Percentiles rank a stretch among this genome's conserved stretches.
Conservation (phyloP, 208 protist species). For the Leishmania tropica region DNA sequence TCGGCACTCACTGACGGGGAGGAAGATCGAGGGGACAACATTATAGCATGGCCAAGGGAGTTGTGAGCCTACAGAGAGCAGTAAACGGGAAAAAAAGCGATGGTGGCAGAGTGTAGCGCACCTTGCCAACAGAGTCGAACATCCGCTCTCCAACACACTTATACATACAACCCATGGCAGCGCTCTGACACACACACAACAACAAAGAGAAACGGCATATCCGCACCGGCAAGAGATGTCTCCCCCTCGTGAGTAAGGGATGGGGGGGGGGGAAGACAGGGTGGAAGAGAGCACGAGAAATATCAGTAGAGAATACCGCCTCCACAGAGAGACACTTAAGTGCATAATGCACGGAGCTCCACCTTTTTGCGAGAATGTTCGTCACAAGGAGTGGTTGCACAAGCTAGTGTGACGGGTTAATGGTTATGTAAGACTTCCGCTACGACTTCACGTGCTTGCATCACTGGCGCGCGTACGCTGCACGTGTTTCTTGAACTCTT, state of each 20-base stretch:
- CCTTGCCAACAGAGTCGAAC: not conserved
- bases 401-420: not conserved
- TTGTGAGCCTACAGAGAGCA: not conserved
- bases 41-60: not conserved
- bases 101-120: not conserved
- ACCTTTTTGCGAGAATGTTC: too few relatives aligned
- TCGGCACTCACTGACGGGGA: not conserved
- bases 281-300: not conserved
- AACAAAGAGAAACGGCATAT: not conserved
- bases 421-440: not conserved
- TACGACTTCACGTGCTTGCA: not conserved
- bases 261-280: not conserved
- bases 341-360: not conserved
- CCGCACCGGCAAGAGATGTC: not conserved
- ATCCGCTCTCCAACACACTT: not conserved
- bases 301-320: not conserved
- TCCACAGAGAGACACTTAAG: not conserved
- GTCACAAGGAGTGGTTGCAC: not conserved
- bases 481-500: conserved; percentile 39
- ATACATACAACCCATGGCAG: not conserved
- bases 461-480: conserved; percentile 12
- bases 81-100: not conserved
- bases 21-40: not conserved
- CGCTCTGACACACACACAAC: not conserved
- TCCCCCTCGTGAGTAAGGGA: not conserved